These are phyloP conservation scores for Hanseniaspora guilliermondii DNA, from an alignment of 805 yeast species.

Conservation along the genomic window DNA sequence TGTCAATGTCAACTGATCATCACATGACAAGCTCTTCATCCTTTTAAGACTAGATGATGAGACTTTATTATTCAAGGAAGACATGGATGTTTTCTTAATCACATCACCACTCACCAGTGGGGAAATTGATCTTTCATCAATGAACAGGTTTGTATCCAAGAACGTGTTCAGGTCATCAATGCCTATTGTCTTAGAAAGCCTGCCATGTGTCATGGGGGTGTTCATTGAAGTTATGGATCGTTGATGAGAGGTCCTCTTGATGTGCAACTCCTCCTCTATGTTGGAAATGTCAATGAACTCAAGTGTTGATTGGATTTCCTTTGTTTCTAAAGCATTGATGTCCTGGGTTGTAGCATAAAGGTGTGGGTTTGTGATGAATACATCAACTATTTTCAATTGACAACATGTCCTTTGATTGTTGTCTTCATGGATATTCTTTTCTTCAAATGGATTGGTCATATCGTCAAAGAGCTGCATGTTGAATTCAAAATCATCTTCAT, in stretches of 20 bases:
- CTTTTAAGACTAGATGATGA: background rate
- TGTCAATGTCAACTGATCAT: no score
- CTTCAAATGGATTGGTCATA: no score
- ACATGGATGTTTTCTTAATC: background rate
- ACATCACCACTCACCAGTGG: background rate
- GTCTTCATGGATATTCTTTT: no score
- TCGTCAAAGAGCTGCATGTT: no score
- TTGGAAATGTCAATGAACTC: background rate
- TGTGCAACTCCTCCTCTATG: background rate
- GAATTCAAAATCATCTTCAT: no score
- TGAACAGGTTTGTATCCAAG: background rate
- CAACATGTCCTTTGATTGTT: no score
- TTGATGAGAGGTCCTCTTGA: no score
- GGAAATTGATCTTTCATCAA: background rate
- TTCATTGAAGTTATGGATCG: no score
- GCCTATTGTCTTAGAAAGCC: no score
- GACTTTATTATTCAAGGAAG: background rate
- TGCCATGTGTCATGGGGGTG: background rate
- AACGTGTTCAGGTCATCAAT: no score
- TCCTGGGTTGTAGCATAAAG: background rate
- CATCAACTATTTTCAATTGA: background rate
- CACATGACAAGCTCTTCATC: background rate
- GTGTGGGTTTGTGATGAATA: background rate
- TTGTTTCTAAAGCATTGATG: background rate
- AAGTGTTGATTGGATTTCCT: background rate